phyloP scores from a whole-genome alignment of 306 rosid genomes.

The Medicago arabica region DNA sequence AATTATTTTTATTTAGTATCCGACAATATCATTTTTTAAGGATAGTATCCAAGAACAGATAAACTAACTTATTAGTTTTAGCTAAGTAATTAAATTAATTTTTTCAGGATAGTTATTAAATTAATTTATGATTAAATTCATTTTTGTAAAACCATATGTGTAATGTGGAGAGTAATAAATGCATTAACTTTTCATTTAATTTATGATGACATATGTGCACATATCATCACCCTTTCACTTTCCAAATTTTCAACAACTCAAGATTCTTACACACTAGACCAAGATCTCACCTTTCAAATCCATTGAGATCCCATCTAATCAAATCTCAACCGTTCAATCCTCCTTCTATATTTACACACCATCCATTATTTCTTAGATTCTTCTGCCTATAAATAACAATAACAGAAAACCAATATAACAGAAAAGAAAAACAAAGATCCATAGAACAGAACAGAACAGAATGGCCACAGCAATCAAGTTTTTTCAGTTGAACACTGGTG shows the following conservation, averaged over 20 bases:
- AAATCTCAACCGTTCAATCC: not conserved
- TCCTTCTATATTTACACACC: not conserved
- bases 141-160: too few species aligned
- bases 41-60: too few species aligned
- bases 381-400: not conserved
- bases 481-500: slow-evolving; percentile 40
- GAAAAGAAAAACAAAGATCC: not conserved
- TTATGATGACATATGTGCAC: slow-evolving; percentile 4
- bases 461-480: slow-evolving; percentile 15
- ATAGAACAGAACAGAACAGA: not conserved
- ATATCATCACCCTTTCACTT: slow-evolving; percentile 4
- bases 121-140: too few species aligned
- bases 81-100: too few species aligned
- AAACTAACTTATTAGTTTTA: too few species aligned
- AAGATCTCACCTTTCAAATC: not conserved
- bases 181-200: not conserved
- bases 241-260: not conserved
- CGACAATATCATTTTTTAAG: too few species aligned
- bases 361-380: not conserved
- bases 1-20: too few species aligned
- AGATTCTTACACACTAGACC: not conserved
- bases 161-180: too few species aligned
- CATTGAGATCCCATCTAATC: not conserved
- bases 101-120: too few species aligned
- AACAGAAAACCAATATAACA: too few species aligned